Evolutionary conservation across 139 green algal genomes (phyloP), one percentile per base, ranked within the genome.

Genomic region (Haematococcus lacustris): DNA sequence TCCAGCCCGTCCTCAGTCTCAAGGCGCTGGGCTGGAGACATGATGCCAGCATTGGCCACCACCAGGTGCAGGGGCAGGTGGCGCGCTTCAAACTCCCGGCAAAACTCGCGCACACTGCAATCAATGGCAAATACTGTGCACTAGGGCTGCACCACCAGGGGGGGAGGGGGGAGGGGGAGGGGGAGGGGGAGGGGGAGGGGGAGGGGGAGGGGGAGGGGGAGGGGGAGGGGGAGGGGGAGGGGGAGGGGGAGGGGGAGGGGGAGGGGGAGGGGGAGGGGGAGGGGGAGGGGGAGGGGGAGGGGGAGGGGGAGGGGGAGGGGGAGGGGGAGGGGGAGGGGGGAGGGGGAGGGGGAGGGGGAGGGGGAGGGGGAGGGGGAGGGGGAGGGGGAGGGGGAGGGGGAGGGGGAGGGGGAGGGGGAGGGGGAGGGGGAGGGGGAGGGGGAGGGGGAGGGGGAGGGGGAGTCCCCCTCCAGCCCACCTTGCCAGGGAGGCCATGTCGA

Each of bases 21-120:
- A 7, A 72, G 47, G 2, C 77, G 71, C 25, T 78, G 23, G 0
- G 78, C 74, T 0, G 86, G 88, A n/a, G 71, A 72, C 90, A 95
- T 95, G 59, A 95, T 75, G 23, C 86, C 88, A 28, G 82, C 86
- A 66, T 90, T 91, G 70, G 39, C 53, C 35, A 94, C 73, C 23
- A 95, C 70, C 40, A 89, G 53, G 61, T 93, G 77, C 38, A 91
- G 60, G 13, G 39, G 72, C 28, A 71, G 61, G 3, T 75, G 63
- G 6, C 74, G 43, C 0, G 26, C 1, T 43, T 79, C 76, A 41
- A 88, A 86, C 6, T 47, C 39, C 65, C 67, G 28, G 25, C 71
- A 73, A 60, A 92, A 90, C 21, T 3, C 3, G 4, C 70, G 60
- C 59, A 94, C 81, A 47, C 73, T 86, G 75, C 37, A 38, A 23